These are phyloP conservation scores for Blumeria hordei DNA, from an alignment of 2,329 filamentous ascomycete species.

Conservation along the genomic window DNA sequence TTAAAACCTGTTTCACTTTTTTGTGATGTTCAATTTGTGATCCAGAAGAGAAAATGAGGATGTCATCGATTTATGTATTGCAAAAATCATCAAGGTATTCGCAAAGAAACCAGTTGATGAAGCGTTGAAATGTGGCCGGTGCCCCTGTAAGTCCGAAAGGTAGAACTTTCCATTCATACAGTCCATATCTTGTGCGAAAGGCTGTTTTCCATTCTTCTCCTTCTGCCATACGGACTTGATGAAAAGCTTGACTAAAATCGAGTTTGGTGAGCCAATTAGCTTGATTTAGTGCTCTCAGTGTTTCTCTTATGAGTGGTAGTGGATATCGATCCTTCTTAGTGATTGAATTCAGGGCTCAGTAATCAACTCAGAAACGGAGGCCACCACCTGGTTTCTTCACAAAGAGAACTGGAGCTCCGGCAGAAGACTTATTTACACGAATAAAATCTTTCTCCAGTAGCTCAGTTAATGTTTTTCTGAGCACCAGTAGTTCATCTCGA, in stretches of 20 bases:
- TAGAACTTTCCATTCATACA: constrained; percentile 1
- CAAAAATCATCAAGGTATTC: constrained; percentile 1
- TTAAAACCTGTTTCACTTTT: constrained; percentile 2
- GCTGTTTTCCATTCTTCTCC: neutral
- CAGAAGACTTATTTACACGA: neutral
- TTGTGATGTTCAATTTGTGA: neutral
- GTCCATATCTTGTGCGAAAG: neutral
- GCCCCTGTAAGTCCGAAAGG: constrained; percentile 2
- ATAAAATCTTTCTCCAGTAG: neutral
- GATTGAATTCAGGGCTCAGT: neutral
- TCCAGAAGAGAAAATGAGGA: constrained; percentile 2
- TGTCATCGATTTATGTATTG: constrained; percentile 2
- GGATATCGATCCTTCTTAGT: constrained; percentile 1
- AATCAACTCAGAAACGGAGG: neutral
- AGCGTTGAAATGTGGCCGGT: constrained; percentile 1
- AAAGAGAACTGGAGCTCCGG: neutral
- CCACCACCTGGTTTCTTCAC: neutral
- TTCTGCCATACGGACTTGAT: neutral
- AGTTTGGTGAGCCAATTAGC: neutral
- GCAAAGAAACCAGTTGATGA: constrained; percentile 1
- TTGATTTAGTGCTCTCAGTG: neutral
- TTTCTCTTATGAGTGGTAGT: neutral
- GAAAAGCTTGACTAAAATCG: neutral
- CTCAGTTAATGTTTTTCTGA: neutral
- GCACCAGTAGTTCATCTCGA: neutral